Base-by-base conservation (phyloP, 164 flowering plant genomes). In the Kingdonia uniflora region DNA sequence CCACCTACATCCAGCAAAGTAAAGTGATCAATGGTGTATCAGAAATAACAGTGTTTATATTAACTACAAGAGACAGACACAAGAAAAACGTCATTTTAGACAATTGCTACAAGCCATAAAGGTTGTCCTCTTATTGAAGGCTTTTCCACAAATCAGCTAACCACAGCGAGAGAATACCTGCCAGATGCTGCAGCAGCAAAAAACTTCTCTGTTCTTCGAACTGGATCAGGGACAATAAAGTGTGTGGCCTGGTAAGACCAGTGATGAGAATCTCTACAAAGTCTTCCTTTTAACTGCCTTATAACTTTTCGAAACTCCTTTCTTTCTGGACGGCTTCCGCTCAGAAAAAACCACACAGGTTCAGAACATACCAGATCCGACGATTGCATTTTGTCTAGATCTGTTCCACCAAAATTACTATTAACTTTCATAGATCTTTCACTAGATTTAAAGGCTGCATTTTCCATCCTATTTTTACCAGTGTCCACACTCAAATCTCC, bases 241-340 rank as follows among this genome's bases (percentile, higher is more conserved):
- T 94, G 99, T 40, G 99, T 84, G 49, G 97, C 97, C 63, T 94
- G 97, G 64, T 86, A 94, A 29, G 95, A 87, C 99, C 97, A 94
- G 7, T 85, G 75, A 64, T 89, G 97, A 68, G 95, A 81, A 70
- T 86, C 96, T 61, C 90, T 74, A 68, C 96, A 89, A 33, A 67
- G 17, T 68, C 72, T 85, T 56, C 97, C 99, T 64, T 68, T 83
- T 65, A 94, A 71, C 24, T 63, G 72, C 63, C 56, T 79, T 26
- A 89, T 76, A 14, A 85, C 66, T 61, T 81, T 76, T 63, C 78
- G 95, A 66, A 82, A 87, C 65, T 83, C 88, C 71, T 83, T 87
- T 59, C 84, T 85, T 58, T 87, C 96, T 1, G 80, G 67, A 55
- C 65, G 75, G 70, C 84, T 95, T 20, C 96, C 99, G 76, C 86